phyloP scores from a whole-genome alignment of 73 alveolate species.

The Chromera velia region DNA sequence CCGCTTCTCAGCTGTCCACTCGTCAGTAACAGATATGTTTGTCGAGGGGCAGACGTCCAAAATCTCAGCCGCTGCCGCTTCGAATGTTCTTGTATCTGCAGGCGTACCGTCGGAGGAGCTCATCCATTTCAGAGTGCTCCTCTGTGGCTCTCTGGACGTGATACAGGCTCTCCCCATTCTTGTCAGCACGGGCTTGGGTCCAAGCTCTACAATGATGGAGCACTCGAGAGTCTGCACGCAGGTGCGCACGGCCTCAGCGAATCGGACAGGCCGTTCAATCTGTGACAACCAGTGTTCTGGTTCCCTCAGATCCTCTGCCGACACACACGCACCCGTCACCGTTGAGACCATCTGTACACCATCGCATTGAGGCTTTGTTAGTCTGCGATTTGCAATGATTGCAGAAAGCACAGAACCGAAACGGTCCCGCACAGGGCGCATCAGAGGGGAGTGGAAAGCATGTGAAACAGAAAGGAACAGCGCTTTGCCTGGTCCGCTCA shows the following conservation, averaged over 20 bases:
- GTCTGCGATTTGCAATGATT: neutral
- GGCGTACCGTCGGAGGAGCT: no score
- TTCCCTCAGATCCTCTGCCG: neutral
- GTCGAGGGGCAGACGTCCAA: no score
- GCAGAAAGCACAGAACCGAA: neutral
- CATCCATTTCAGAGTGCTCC: no score
- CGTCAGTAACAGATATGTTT: no score
- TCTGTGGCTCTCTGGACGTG: no score
- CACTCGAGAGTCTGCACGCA: neutral
- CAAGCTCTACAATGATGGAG: neutral
- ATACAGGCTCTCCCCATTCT: no score
- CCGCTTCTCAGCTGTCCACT: no score
- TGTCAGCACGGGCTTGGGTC: neutral
- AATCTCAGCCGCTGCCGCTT: no score
- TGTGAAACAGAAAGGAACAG: no score
- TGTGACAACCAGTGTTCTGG: neutral
- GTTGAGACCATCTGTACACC: neutral
- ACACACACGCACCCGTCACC: neutral
- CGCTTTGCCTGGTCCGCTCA: no score
- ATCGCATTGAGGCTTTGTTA: neutral
- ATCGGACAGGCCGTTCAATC: neutral
- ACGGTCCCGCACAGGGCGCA: neutral
- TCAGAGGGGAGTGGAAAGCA: neutral
- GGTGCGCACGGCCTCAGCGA: neutral
- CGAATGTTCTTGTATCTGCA: no score